A percentile compares a stretch with the other conserved stretches of the same genome.
Conservation (phyloP, 2,329 filamentous ascomycete genomes). For the Fusarium sp. region DNA sequence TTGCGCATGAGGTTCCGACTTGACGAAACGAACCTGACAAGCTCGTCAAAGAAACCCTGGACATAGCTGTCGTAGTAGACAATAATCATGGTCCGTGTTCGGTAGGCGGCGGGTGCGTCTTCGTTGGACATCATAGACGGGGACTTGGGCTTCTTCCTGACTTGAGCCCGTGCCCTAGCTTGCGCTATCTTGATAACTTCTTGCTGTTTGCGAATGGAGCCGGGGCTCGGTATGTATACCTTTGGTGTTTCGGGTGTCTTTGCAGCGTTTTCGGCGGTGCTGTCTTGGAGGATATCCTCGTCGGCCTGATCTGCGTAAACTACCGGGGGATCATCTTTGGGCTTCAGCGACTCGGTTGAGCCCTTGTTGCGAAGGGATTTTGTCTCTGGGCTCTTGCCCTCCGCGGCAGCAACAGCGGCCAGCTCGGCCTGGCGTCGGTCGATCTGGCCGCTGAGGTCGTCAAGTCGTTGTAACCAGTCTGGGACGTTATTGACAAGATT, state of each 20-base stretch:
- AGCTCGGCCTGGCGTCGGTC: constrained; percentile 72
- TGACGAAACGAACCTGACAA: constrained; percentile 85
- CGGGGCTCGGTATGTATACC: constrained; percentile 41
- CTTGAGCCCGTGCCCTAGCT: constrained; percentile 59
- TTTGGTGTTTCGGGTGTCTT: constrained; percentile 49
- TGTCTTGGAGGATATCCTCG: constrained; percentile 42
- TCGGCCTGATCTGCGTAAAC: constrained; percentile 35
- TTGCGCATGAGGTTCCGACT: constrained; percentile 88
- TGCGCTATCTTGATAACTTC: constrained; percentile 61
- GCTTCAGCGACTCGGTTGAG: constrained; percentile 67
- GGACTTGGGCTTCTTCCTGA: constrained; percentile 65
- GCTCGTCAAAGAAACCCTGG: constrained; percentile 83
- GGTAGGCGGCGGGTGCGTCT: constrained; percentile 68
- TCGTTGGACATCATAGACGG: constrained; percentile 66
- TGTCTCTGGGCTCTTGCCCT: constrained; percentile 49
- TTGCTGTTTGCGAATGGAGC: constrained; percentile 55
- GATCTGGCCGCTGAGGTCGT: constrained; percentile 72
- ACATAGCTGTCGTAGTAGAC: constrained; percentile 95
- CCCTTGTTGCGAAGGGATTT: constrained; percentile 65
- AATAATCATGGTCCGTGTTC: constrained; percentile 81
- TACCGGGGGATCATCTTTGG: constrained; percentile 57
- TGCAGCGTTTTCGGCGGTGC: constrained; percentile 7
- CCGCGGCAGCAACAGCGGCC: constrained; percentile 59
- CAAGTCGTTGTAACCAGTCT: constrained; percentile 70
- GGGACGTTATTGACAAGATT: constrained; percentile 69